Evolutionary conservation across 1,139 yeast genomes (phyloP), one percentile per base, ranked within the genome.

Genomic region (Debaryomyces nepalensis): DNA sequence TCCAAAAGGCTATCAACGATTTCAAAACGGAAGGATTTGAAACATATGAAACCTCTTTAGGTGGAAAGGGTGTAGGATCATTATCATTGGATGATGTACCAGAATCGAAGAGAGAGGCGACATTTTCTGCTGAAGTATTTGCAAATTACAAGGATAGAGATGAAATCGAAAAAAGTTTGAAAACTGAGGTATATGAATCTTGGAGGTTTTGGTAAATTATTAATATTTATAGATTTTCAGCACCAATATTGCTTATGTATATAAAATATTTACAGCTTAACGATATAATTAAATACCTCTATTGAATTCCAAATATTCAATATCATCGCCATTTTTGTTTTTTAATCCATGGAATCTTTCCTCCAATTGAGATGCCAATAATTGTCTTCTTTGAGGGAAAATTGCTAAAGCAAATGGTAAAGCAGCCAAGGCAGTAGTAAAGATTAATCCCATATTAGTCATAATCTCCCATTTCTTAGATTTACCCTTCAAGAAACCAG

Each of bases 381-480:
- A 73, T 22, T 67, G 69, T 56, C 88, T 82, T 58, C 86, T 80
- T 65, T 91, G 97, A 4, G 99, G 99, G 79, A 93, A 93, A 3
- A 90, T 87, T 2, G 91, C 99, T 58, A 93, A 73, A 0, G 99
- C 98, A 70, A 93, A 88, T 9, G 99, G 99, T 53, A 93, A 75
- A 0, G 85, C 98, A 22, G 81, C 82, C 54, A 93, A 84, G 2
- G 97, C 84, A 1, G 98, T 91, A 11, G 78, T 78, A 39, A 91
- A 83, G 54, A 93, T 89, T 52, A 93, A 72, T 10, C 95, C 97
- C 40, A 93, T 73, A 58, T 91, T 93, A 19, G 84, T 83, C 29
- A 77, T 59, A 9, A 87, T 83, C 54, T 86, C 90, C 5, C 80
- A 69, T 19, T 82, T 73, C 47, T 79, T 66, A 11, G 88, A 76